Percentiles rank a stretch among this genome's conserved stretches.
These are phyloP conservation scores for Magnusiomyces tetraspermus DNA, from an alignment of 1,139 yeast genomes.

Conservation along the genomic window DNA sequence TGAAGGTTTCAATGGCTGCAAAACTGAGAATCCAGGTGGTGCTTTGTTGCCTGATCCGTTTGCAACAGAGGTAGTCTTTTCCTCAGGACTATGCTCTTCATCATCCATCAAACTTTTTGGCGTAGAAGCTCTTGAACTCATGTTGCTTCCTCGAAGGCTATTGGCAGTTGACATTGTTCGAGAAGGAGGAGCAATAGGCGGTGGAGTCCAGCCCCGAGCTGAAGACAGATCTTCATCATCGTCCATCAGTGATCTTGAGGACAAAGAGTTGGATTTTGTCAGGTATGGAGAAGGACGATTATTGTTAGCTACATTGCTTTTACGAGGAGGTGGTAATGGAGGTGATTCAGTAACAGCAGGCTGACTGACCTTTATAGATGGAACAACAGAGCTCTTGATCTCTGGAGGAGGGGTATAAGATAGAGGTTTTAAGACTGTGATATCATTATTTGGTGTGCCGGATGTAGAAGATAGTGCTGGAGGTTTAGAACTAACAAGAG, in stretches of 20 bases:
- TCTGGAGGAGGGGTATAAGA: background rate
- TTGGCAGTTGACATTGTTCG: slow-evolving; percentile 15
- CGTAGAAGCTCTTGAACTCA: slow-evolving; percentile 15
- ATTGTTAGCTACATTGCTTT: background rate
- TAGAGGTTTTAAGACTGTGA: background rate
- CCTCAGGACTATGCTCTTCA: background rate
- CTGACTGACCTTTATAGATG: too few species aligned
- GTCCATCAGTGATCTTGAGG: slow-evolving; percentile 21
- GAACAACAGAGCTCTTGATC: too few species aligned
- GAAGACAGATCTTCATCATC: slow-evolving; percentile 25
- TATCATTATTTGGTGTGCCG: background rate
- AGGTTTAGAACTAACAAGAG: background rate
- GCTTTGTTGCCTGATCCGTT: background rate
- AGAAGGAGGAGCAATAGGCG: slow-evolving; percentile 2
- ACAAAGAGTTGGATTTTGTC: background rate
- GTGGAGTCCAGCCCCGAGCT: slow-evolving; percentile 7
- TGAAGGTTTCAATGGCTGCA: background rate
- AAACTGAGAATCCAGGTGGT: background rate
- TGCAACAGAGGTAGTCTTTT: background rate
- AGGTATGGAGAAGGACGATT: background rate
- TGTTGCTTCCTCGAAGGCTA: background rate
- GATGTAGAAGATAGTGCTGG: background rate
- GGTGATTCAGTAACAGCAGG: too few species aligned
- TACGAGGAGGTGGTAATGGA: background rate
- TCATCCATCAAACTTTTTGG: slow-evolving; percentile 20